Evolutionary conservation across 2,329 filamentous ascomycete species (phyloP).

Genomic region (Fusarium sororula): DNA sequence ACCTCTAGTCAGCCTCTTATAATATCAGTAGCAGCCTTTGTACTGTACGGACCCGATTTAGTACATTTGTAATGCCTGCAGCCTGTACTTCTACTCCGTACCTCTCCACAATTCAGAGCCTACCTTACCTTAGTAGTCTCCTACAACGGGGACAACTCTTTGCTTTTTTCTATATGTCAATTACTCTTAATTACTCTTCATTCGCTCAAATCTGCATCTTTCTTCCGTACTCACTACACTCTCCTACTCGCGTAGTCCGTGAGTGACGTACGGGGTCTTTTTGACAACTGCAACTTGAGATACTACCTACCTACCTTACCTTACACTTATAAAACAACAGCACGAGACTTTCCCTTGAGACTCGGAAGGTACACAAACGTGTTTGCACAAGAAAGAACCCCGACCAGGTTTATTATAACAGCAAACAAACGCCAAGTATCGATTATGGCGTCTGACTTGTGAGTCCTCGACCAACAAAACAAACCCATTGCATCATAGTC

Average conservation of each 20-base stretch:
- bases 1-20: too few species aligned
- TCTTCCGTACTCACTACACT: background rate
- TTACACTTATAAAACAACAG: background rate
- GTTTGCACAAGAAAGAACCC: constrained; percentile 9
- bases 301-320: background rate
- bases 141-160: background rate
- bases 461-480: constrained; percentile 14
- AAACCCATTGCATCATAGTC: background rate
- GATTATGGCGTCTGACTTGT: constrained; percentile 22
- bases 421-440: constrained; percentile 17
- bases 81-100: background rate
- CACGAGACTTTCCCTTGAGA: background rate
- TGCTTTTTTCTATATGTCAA: background rate
- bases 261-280: constrained; percentile 2
- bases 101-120: constrained; percentile 8
- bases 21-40: too few species aligned
- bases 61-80: too few species aligned
- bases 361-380: constrained; percentile 5
- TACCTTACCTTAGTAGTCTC: background rate
- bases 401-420: constrained; percentile 3
- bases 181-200: background rate
- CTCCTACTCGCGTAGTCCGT: background rate
- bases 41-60: too few species aligned
- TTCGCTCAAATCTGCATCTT: background rate
- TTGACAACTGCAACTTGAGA: background rate